These are phyloP conservation scores for Glutinoglossum americanum DNA, from an alignment of 495 filamentous ascomycete genomes.

Conservation along the genomic window DNA sequence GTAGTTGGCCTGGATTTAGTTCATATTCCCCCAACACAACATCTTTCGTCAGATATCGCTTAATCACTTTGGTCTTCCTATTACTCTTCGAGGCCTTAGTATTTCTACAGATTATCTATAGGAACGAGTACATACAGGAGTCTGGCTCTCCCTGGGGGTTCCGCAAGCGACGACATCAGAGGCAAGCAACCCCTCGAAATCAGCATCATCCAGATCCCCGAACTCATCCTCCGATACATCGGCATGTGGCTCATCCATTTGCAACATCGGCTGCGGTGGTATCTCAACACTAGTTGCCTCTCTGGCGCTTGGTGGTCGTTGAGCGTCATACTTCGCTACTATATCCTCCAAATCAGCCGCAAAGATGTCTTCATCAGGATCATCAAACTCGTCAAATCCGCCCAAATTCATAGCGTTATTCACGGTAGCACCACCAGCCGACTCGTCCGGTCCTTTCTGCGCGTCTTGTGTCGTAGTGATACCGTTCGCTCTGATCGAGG, in stretches of 20 bases:
- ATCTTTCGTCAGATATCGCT: conserved; percentile 59
- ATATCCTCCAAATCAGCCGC: conserved; percentile 35
- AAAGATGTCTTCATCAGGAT: conserved; percentile 27
- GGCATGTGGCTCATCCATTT: background rate
- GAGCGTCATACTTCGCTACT: conserved; percentile 26
- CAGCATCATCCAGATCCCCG: conserved; percentile 28
- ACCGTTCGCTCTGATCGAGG: background rate
- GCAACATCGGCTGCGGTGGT: background rate
- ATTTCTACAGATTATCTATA: conserved; percentile 8
- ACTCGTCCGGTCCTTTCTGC: background rate
- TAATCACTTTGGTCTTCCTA: conserved; percentile 42
- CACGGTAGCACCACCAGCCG: background rate
- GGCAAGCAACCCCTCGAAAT: conserved; percentile 35
- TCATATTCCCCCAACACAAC: conserved; percentile 44
- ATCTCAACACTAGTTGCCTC: background rate
- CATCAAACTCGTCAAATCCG: conserved; percentile 31
- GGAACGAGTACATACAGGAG: conserved; percentile 27
- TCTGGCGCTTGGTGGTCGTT: background rate
- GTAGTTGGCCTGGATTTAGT: conserved; percentile 33
- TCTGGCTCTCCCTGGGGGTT: conserved; percentile 7
- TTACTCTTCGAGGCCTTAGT: conserved; percentile 26
- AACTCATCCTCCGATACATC: conserved; percentile 16
- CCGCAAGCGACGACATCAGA: conserved; percentile 31
- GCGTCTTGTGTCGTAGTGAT: background rate
- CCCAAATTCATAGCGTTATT: conserved; percentile 6